Base-by-base conservation (phyloP, 257 asterid genomes). In the Capsicum rhomboideum region DNA sequence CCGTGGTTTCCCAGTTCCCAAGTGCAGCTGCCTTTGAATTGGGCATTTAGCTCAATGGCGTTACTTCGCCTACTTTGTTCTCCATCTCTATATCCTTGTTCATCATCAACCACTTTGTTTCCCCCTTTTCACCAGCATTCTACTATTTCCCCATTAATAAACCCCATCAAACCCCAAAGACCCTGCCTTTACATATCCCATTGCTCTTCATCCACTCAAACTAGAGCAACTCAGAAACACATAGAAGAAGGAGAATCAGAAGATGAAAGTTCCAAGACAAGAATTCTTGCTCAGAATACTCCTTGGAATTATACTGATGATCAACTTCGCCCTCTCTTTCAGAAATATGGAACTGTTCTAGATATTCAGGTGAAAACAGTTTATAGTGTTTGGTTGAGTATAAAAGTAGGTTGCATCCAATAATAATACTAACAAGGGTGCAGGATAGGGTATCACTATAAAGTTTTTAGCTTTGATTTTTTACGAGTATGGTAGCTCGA, bases 331-430 rank as follows among this genome's bases (percentile, higher is more conserved):
- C 92, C 98, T 50, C 92, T 93, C 3, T 90, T 94, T 84, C 86
- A 91, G 85, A 92, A 88, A 46, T 90, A 88, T 53, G 99, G 98
- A 2, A 88, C 92, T 31, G 97, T 94, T 55, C 83, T 88, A 12
- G 96, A 92, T 71, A 92, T 96, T 85, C 96, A 96, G 96, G 97
- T n/a, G n/a, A n/a, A n/a, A n/a, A n/a, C n/a, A n/a, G n/a, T n/a
- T n/a, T n/a, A n/a, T n/a, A n/a, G 10, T 40, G 44, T 64, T 66
- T 66, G 46, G 4, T 66, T 31, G 21, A 59, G 31, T 21, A 10
- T 59, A n/a, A n/a, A n/a, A n/a, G n/a, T n/a, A n/a, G n/a, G 68
- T 61, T 4, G 29, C 67, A 21, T 58, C 9, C 13, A 21, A 58
- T 58, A 58, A 20, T 2, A n/a, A 58, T 58, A 34, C n/a, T n/a